Evolutionary conservation across 1,139 yeast species (phyloP).

Genomic region (Tardiomyces blankii): DNA sequence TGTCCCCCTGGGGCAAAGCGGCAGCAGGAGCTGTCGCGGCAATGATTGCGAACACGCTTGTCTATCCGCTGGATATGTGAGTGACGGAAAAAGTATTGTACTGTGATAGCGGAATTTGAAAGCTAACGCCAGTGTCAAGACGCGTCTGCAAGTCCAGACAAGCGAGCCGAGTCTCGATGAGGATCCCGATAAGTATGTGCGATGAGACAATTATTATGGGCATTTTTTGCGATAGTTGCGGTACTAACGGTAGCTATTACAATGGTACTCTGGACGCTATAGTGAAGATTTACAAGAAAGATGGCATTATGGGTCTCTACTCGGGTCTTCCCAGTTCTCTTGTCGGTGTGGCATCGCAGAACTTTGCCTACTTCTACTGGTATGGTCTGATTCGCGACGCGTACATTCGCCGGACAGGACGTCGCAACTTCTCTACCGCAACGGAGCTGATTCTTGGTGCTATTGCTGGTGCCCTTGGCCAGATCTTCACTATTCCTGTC

Average conservation of each 20-base stretch:
- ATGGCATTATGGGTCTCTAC: slow-evolving; percentile 67
- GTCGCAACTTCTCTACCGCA: slow-evolving; percentile 41
- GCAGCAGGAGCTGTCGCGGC: slow-evolving; percentile 82
- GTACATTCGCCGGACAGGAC: slow-evolving; percentile 30
- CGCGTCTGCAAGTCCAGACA: slow-evolving; percentile 53
- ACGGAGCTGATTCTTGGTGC: slow-evolving; percentile 75
- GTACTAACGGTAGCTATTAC: slow-evolving; percentile 30
- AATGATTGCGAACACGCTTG: slow-evolving; percentile 66
- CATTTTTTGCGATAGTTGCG: no score
- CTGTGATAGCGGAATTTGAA: neutral
- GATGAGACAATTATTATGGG: no score
- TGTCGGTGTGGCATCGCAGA: slow-evolving; percentile 66
- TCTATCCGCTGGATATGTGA: slow-evolving; percentile 77
- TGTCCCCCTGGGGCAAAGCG: slow-evolving; percentile 56
- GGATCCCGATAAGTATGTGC: slow-evolving; percentile 4
- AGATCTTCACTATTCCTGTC: slow-evolving; percentile 73
- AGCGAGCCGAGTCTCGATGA: slow-evolving; percentile 4
- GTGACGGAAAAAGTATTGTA: slow-evolving; percentile 5
- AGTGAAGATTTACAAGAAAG: slow-evolving; percentile 39
- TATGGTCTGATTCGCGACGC: slow-evolving; percentile 60
- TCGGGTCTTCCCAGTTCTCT: slow-evolving; percentile 63
- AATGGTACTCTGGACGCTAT: slow-evolving; percentile 55
- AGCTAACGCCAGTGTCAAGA: slow-evolving; percentile 36
- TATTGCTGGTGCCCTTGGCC: slow-evolving; percentile 76
- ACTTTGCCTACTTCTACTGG: slow-evolving; percentile 81